These are phyloP conservation scores for Fusarium albidum DNA, from an alignment of 2,329 filamentous ascomycete genomes.

Conservation along the genomic window DNA sequence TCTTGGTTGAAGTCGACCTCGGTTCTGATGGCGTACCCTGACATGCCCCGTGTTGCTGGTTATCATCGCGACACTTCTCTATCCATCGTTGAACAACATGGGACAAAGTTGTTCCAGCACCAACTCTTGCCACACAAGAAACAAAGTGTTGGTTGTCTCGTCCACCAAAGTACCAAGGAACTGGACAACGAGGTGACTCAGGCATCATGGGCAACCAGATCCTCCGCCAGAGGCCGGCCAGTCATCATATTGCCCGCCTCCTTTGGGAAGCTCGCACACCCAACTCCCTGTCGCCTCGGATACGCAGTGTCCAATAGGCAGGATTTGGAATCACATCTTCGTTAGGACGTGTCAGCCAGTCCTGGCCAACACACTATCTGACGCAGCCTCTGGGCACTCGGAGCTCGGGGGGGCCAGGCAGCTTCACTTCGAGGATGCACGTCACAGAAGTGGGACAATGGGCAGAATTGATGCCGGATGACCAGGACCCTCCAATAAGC, in stretches of 20 bases:
- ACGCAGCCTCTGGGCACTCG: slow-evolving; percentile 20
- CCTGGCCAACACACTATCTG: slow-evolving; percentile 27
- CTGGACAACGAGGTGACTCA: slow-evolving; percentile 26
- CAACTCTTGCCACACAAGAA: slow-evolving; percentile 13
- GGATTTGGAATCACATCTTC: slow-evolving; percentile 16
- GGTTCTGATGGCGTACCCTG: not conserved
- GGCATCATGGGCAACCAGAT: slow-evolving; percentile 10
- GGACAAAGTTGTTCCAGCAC: slow-evolving; percentile 24
- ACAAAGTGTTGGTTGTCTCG: not conserved
- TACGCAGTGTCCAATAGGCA: slow-evolving; percentile 21
- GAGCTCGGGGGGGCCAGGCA: slow-evolving; percentile 22
- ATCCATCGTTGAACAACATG: not conserved
- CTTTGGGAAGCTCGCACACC: slow-evolving; percentile 3
- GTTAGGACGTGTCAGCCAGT: slow-evolving; percentile 17
- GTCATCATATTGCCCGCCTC: slow-evolving; percentile 17
- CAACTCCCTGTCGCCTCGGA: slow-evolving; percentile 5
- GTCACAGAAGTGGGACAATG: slow-evolving; percentile 28
- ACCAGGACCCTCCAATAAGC: slow-evolving; percentile 23
- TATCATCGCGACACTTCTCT: slow-evolving; percentile 1
- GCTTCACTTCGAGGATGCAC: slow-evolving; percentile 21
- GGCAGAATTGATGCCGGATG: slow-evolving; percentile 24
- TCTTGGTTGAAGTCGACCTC: not conserved
- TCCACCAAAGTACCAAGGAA: slow-evolving; percentile 6
- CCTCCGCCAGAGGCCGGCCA: slow-evolving; percentile 8
- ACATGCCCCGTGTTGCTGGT: not conserved